Evolutionary conservation across 306 rosid genomes (phyloP), one percentile per base, ranked within the genome.

Genomic region (Purshia tridentata): DNA sequence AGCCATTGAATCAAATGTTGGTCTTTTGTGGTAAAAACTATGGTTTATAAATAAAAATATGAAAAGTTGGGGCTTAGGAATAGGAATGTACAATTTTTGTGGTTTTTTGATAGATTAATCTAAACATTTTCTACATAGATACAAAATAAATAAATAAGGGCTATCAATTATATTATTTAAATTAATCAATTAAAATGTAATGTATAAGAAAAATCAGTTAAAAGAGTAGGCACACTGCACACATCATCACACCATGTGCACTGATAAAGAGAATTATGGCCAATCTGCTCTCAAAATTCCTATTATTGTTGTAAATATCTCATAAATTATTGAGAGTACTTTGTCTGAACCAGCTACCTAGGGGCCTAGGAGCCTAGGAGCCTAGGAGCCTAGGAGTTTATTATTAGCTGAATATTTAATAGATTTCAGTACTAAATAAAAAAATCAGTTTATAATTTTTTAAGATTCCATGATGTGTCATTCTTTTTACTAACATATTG

Each of bases 171-270:
- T 2, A 29, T 29, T 29, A 29, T 29, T 29, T 29, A 29, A 29
- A 29, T 29, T 29, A 29, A 29, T 29, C 35, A 29, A 3, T 29
- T 29, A 29, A 29, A 29, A 29, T 29, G 35, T 29, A 29, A 3
- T 29, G 35, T 29, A 3, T 29, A 29, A 29, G 2, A 23, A 29
- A 29, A 29, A 29, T 29, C 35, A 29, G 51, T 5, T 66, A 8
- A 22, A 66, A 65, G 52, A 51, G 3, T 29, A 45, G 18, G 19
- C 37, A 50, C 8, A 35, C 9, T n/a, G n/a, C n/a, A n/a, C n/a
- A n/a, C n/a, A n/a, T n/a, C n/a, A n/a, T n/a, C 37, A 50, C 8
- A 35, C 9, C 80, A 80, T 56, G 76, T 70, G 80, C 77, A 53
- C 44, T 52, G 63, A 37, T 59, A 16, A n/a, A 59, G 37, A 47